Percentiles rank a stretch among this genome's conserved stretches.
Evolutionary conservation across 2,329 filamentous ascomycete species (phyloP).

Genomic region (Cyphellophora europaea): DNA sequence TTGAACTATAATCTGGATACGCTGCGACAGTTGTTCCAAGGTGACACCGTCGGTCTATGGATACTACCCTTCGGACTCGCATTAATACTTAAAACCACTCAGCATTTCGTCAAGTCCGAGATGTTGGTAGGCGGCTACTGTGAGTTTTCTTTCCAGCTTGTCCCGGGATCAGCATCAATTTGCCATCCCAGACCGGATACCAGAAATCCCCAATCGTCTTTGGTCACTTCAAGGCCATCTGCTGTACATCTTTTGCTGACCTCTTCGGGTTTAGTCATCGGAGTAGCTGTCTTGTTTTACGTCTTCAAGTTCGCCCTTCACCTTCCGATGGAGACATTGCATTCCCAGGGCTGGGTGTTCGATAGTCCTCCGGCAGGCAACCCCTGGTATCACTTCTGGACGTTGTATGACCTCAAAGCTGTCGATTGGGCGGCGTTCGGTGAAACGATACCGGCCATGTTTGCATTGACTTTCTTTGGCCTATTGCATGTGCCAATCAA

Average conservation of each 20-base stretch:
- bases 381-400: conserved; percentile 97
- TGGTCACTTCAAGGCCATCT: no score
- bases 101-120: conserved; percentile 68
- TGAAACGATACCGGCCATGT: conserved; percentile 87
- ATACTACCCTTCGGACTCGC: conserved; percentile 68
- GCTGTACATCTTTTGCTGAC: no score
- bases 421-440: conserved; percentile 75
- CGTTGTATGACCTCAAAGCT: conserved; percentile 74
- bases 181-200: no score
- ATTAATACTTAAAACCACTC: conserved; percentile 64
- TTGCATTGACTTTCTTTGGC: conserved; percentile 94
- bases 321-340: conserved; percentile 57
- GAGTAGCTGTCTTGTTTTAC: conserved; percentile 56
- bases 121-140: conserved; percentile 78
- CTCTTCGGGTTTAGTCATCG: no score
- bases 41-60: conserved; percentile 75
- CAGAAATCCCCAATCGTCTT: no score
- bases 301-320: conserved; percentile 42
- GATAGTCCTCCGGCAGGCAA: conserved; percentile 72
- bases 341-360: conserved; percentile 81
- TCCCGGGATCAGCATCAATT: no score
- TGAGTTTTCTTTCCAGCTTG: no score
- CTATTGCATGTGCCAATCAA: conserved; percentile 97
- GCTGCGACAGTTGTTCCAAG: conserved; percentile 60
- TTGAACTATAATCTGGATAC: conserved; percentile 74